Evolutionary conservation across 352 stramenopile genomes (phyloP).

Genomic region (Albugo candida): DNA sequence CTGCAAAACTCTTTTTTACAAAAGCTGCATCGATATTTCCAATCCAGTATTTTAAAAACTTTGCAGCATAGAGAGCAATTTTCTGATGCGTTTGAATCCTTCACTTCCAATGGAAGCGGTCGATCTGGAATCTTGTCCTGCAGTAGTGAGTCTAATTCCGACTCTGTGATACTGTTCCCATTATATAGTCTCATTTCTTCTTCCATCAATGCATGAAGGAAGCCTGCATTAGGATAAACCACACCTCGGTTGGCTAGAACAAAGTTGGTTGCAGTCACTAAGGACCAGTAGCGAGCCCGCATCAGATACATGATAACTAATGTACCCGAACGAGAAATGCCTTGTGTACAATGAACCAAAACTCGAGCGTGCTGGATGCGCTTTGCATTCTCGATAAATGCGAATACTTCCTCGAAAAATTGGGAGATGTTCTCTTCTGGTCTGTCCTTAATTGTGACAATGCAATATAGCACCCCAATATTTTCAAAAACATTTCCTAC

Average conservation of each 20-base stretch:
- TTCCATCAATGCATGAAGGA: conserved; percentile 48
- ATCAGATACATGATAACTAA: conserved; percentile 79
- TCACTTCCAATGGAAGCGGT: conserved; percentile 32
- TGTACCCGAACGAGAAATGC: conserved; percentile 63
- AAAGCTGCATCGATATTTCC: conserved; percentile 71
- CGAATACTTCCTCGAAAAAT: conserved; percentile 47
- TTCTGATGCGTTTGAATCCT: conserved; percentile 21
- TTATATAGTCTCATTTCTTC: conserved; percentile 66
- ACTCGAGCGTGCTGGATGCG: conserved; percentile 53
- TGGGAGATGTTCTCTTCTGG: conserved; percentile 41
- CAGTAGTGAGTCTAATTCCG: conserved; percentile 54
- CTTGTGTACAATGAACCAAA: conserved; percentile 69
- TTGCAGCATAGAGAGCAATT: conserved; percentile 51
- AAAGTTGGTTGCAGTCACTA: conserved; percentile 69
- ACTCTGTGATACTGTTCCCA: conserved; percentile 40
- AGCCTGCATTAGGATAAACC: conserved; percentile 70
- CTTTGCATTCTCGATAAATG: conserved; percentile 67
- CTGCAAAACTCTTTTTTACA: conserved; percentile 61
- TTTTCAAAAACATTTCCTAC: conserved; percentile 50
- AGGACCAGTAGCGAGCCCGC: conserved; percentile 60
- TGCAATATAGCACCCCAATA: conserved; percentile 47
- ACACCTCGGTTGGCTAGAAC: conserved; percentile 50
- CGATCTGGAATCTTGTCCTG: conserved; percentile 55
- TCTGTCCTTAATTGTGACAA: conserved; percentile 67
- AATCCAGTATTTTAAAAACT: conserved; percentile 49